Evolutionary conservation across 805 yeast species (phyloP), one percentile per base, ranked within the genome.

Genomic region (Metschnikowia santaceciliae): DNA sequence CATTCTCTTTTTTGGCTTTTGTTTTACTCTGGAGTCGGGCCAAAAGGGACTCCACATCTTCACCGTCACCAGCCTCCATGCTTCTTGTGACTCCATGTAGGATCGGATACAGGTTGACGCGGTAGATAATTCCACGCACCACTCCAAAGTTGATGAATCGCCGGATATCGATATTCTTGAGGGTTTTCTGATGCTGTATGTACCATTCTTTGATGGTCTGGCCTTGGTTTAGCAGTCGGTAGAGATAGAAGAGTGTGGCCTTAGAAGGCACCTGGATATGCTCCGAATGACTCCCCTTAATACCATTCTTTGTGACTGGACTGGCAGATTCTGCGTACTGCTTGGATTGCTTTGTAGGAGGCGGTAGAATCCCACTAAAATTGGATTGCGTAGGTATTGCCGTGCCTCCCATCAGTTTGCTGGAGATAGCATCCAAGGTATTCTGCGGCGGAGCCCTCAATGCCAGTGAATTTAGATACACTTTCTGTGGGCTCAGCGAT

Each of bases 71-170:
- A 38, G 52, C 51, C 37, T 75, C 79, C 2, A 71, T 61, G 0
- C 73, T 65, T 39, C 68, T 67, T n/a, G 69, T 67, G 13, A 76
- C 61, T 41, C 69, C 65, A 34, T 67, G 71, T 47, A 81, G 65
- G 1, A 88, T 69, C 0, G 98, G 97, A 61, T 81, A 88, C 19
- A 90, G 73, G 49, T 86, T 79, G 1, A 90, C 87, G 47, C 97
- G 70, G 63, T 90, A 90, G 7, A 95, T 85, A 5, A 94, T 61
- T 0, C 96, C 90, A 54, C 90, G 79, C 22, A 89, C 72, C 2
- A 89, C 77, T 1, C 99, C 99, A 73, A 91, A 94, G 17, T 90
- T 82, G 19, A 94, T 73, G 59, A 94, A 88, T 49, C 96, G 72
- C 55, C 98, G 76, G 3, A 94, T 74, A 66, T 94, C 99, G 39